phyloP scores from a whole-genome alignment of 2,329 filamentous ascomycete genomes.

The Talaromyces marneffei region DNA sequence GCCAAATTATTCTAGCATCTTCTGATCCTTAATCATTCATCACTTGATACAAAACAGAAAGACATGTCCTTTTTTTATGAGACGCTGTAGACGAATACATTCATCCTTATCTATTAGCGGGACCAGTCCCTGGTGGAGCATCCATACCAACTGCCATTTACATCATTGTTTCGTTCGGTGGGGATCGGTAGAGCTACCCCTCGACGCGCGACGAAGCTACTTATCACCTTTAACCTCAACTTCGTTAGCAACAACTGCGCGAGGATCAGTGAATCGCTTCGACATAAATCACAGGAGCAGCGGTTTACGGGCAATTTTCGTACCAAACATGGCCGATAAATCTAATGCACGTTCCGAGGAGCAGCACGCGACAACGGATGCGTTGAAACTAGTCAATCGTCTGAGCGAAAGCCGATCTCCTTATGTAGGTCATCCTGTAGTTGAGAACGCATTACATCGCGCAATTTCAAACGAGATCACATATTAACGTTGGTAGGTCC shows the following conservation, averaged over 20 bases:
- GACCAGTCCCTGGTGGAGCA: neutral
- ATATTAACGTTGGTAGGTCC: slow-evolving; percentile 46
- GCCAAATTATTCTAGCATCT: neutral
- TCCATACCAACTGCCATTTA: neutral
- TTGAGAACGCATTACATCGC: neutral
- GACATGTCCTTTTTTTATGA: neutral
- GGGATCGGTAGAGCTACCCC: slow-evolving; percentile 11
- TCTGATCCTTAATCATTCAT: neutral
- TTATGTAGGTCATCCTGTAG: slow-evolving; percentile 50
- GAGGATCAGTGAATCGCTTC: neutral
- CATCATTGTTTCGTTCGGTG: slow-evolving; percentile 11
- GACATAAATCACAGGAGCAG: neutral
- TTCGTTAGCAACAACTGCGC: neutral
- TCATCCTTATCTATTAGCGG: neutral
- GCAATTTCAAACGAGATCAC: too few species aligned
- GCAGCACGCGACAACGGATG: slow-evolving; percentile 21
- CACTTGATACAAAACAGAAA: neutral
- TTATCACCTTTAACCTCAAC: neutral
- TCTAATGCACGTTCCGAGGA: slow-evolving; percentile 25
- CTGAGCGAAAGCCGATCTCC: slow-evolving; percentile 59
- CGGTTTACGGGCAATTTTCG: neutral
- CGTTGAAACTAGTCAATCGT: slow-evolving; percentile 47
- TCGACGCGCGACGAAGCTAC: slow-evolving; percentile 3
- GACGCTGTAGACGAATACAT: neutral
- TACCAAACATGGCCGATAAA: slow-evolving; percentile 23